Base-by-base conservation (phyloP, 768 basidiomycete species). In the Multifurca ochricompacta region DNA sequence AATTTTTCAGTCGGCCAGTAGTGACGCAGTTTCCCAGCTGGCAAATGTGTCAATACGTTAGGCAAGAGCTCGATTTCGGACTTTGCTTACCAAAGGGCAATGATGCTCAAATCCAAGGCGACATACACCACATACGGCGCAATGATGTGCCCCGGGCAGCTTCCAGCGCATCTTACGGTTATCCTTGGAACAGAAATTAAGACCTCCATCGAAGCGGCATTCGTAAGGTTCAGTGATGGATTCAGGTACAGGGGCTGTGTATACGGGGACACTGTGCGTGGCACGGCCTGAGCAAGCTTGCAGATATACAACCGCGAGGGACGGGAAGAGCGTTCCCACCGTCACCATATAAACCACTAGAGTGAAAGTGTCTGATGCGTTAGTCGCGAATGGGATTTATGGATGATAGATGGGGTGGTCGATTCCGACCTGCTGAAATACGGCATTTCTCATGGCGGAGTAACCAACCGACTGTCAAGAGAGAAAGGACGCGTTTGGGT, bases 171-270 rank as follows among this genome's bases (percentile, higher is more conserved):
- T 56, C 4, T 44, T 51, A 19, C 62, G 63, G 32, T 40, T 41
- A 13, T 53, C 62, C 28, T 48, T 51, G 30, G n/a, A 34, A 35
- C 55, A 63, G 23, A 57, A 54, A n/a, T 53, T n/a, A 5, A 63
- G 54, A 25, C 39, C 40, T 10, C 59, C 62, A 31, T 63, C 55
- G 19, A 30, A 34, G 37, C 56, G 39, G 18, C 58, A 63, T 41
- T 63, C 62, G 27, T 58, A 58, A 11, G 62, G 59, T 35, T 53
- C 59, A 9, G 48, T 51, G 19, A 63, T 40, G 11, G 42, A 19
- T n/a, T 49, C 53, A 2, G 42, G 66, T 53, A 19, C 66, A 39
- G 65, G 69, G 63, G 51, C 71, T 69, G 46, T 62, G 41, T 62
- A 59, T 30, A 37, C 16, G 16, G 62, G 62, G 31, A 63, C 51